Evolutionary conservation across 805 yeast genomes (phyloP), one percentile per base, ranked within the genome.

Genomic region (Metschnikowia noctiluminum): DNA sequence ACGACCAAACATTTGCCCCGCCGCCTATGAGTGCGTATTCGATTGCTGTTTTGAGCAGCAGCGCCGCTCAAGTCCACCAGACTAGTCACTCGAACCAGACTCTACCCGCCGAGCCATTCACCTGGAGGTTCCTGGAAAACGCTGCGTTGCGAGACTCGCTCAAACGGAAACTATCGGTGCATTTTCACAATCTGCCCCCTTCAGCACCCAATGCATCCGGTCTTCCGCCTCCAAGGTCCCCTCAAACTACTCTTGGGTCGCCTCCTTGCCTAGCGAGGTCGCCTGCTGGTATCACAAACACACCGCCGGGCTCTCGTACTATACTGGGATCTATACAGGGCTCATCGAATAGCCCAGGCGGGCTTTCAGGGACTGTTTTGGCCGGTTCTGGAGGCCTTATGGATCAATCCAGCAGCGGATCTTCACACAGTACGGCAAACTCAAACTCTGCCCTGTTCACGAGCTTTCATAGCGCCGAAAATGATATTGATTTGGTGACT

Each of bases 1-100:
- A 76, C 39, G 84, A 80, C 51, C 75, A 70, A 51, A 76, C 78
- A 36, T 77, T 77, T 57, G 69, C 76, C 39, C 85, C 85, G 1
- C 87, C 87, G 2, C 80, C 79, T 12, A 67, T 81, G 50, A 80
- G 85, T 58, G 73, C 80, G 6, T 82, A 80, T 57, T 79, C 83
- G 35, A 69, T 78, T 16, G 84, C 82, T 27, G 63, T 81, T 26
- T 63, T 81, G 35, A 71, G 75, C 37, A 40, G 26, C 34, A 35
- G 43, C 35, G 26, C 30, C 35, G 26, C 49, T 10, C 12, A 28
- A 35, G 15, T 14, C 21, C n/a, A 6, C 38, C n/a, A 40, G 16
- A 31, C 28, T 28, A 2, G 35, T 15, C 31, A 9, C 28, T 21
- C 12, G 14, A 11, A 31, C n/a, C 21, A 30, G 11, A 1, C 10